Evolutionary conservation across 257 asterid genomes (phyloP), one percentile per base, ranked within the genome.

Genomic region (Petunia secreta): DNA sequence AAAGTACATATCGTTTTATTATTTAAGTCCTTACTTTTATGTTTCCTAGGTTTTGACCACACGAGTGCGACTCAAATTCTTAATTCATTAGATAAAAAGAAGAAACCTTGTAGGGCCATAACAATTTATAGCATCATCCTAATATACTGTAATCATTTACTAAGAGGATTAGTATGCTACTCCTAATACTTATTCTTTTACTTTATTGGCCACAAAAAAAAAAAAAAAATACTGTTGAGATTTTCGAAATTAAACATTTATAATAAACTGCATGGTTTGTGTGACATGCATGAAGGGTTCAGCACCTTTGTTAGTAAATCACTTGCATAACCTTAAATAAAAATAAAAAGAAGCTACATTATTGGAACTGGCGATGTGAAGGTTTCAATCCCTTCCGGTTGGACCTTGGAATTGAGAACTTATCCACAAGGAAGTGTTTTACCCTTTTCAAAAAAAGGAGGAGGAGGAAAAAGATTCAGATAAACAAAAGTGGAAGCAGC

Each of bases 11-110:
- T 1, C 2, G 34, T 48, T 69, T 48, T 52, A 52, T 10, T 10
- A 52, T 25, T 11, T 2, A n/a, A 4, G 2, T 37, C 36, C 7
- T 59, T 37, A 39, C 10, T 63, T 80, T 57, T 63, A 67, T 59
- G 50, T 65, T 83, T 77, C 83, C 80, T 81, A 85, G 86, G 87
- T 82, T 77, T 85, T 88, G 89, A 88, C 89, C 90, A 79, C 89
- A 86, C 91, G 86, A 80, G 83, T 81, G 87, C 1, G 34, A 71
- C 9, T 46, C 59, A 39, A 69, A 69, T 46, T 9, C 40, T 25
- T 46, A 46, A 44, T n/a, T 6, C 58, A 69, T 4, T 46, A 16
- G 37, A 69, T 46, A 14, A 69, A 69, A 55, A n/a, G 34, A 57
- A 9, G 58, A 69, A 69, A 69, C n/a, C 39, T 68, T 68, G n/a